Evolutionary conservation across 768 basidiomycete genomes (phyloP).

Genomic region (Collybiopsis luxurians): DNA sequence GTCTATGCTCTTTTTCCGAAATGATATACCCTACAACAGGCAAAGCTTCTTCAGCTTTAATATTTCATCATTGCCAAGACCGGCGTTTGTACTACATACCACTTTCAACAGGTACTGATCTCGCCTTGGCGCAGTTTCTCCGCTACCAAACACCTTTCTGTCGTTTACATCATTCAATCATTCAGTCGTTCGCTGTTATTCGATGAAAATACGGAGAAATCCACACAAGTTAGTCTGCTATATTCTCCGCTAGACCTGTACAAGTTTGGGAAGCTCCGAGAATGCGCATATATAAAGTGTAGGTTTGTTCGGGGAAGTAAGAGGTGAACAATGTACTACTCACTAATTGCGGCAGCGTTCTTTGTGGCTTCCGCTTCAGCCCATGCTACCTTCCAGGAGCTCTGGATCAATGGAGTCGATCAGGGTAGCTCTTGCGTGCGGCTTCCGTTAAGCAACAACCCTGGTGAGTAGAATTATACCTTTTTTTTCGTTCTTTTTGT

Average conservation of each 20-base stretch:
- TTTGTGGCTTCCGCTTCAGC: constrained; percentile 29
- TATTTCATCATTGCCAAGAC: neutral
- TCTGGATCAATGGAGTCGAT: constrained; percentile 52
- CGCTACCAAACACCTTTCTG: neutral
- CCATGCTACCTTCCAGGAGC: constrained; percentile 52
- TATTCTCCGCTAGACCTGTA: too few species aligned
- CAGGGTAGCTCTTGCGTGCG: constrained; percentile 46
- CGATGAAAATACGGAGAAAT: constrained; percentile 6
- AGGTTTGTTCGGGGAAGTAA: neutral
- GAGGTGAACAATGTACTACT: neutral
- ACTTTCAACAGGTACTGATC: neutral
- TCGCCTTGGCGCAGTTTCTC: neutral
- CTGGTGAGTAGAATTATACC: constrained; percentile 33
- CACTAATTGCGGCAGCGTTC: neutral
- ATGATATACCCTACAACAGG: neutral
- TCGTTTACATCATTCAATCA: too few species aligned
- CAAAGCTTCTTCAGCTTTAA: neutral
- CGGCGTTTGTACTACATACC: too few species aligned
- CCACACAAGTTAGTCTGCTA: too few species aligned
- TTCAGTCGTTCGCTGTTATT: neutral
- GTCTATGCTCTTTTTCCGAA: constrained; percentile 2
- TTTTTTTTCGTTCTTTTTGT: too few species aligned
- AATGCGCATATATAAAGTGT: neutral
- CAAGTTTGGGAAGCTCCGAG: neutral
- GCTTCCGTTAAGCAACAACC: constrained; percentile 41